phyloP scores from a whole-genome alignment of 441 rosid species.

The Brassica balearica region DNA sequence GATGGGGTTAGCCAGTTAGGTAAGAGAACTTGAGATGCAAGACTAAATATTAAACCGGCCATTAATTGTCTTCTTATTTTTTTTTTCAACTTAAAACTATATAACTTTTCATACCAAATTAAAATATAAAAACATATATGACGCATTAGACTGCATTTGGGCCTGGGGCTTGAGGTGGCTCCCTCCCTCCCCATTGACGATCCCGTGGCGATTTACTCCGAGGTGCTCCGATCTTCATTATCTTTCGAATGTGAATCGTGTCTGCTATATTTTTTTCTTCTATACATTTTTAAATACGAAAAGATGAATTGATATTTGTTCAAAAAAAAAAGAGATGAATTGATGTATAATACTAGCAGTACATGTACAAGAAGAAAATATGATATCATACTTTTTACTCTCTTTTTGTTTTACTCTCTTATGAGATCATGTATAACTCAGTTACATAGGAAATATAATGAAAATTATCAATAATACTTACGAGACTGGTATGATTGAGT shows the following conservation, averaged over 20 bases:
- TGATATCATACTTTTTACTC: too few species aligned
- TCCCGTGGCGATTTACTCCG: constrained; percentile 38
- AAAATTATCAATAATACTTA: constrained; percentile 5
- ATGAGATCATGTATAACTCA: background rate
- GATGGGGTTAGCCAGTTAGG: too few species aligned
- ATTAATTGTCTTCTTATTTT: background rate
- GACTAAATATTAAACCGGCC: background rate
- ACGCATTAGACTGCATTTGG: background rate
- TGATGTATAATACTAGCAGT: background rate
- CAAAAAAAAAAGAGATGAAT: background rate
- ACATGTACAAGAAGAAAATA: too few species aligned
- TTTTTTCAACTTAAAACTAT: background rate
- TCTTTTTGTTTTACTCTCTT: too few species aligned
- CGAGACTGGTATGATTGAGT: constrained; percentile 18
- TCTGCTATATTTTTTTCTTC: constrained; percentile 16
- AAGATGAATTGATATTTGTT: background rate
- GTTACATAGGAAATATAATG: background rate
- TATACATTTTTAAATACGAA: constrained; percentile 11
- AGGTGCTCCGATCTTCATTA: constrained; percentile 25
- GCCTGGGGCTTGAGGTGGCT: constrained; percentile 7
- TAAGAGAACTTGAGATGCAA: background rate
- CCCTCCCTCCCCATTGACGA: constrained; percentile 35
- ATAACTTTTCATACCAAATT: background rate
- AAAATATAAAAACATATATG: background rate
- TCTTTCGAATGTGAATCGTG: constrained; percentile 25